phyloP scores from a whole-genome alignment of 2,329 filamentous ascomycete species.

The Colletotrichum cuscutae region DNA sequence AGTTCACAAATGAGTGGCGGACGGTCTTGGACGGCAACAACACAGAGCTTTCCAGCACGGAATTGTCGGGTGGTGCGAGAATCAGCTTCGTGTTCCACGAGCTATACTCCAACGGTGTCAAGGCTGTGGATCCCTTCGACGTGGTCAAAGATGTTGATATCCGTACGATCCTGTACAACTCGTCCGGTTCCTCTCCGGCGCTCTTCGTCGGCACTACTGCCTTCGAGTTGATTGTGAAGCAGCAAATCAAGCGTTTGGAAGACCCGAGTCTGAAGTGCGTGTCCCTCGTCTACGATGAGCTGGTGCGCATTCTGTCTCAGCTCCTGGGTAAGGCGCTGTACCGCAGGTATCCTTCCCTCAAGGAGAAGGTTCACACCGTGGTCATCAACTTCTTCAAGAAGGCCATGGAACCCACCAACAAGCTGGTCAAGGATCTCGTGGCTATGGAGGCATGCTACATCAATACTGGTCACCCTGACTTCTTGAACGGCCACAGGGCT shows the following conservation, averaged over 20 bases:
- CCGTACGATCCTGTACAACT: constrained; percentile 97
- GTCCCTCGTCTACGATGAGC: constrained; percentile 94
- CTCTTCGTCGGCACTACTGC: constrained; percentile 97
- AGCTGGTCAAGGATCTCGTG: constrained; percentile 92
- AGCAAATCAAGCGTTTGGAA: constrained; percentile 96
- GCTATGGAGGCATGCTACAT: constrained; percentile 97
- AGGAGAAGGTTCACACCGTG: constrained; percentile 95
- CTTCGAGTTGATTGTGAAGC: constrained; percentile 99
- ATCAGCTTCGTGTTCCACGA: constrained; percentile 99
- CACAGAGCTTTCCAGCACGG: constrained; percentile 91
- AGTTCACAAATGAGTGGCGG: constrained; percentile 97
- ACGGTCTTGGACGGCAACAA: constrained; percentile 97
- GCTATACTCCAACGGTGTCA: constrained; percentile 95
- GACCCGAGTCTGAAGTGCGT: constrained; percentile 98
- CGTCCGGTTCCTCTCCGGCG: constrained; percentile 95
- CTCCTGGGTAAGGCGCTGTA: constrained; percentile 90
- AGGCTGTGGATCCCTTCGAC: constrained; percentile 97
- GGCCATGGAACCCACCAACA: constrained; percentile 97
- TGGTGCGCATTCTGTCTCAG: constrained; percentile 94
- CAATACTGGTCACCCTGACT: constrained; percentile 98
- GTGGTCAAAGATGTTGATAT: constrained; percentile 98
- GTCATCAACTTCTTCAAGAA: constrained; percentile 98
- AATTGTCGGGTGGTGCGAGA: constrained; percentile 95
- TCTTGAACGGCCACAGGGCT: constrained; percentile 94
- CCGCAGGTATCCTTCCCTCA: constrained; percentile 90